These are phyloP conservation scores for Besnoitia besnoiti DNA, from an alignment of 169 alveolate species.

Conservation along the genomic window DNA sequence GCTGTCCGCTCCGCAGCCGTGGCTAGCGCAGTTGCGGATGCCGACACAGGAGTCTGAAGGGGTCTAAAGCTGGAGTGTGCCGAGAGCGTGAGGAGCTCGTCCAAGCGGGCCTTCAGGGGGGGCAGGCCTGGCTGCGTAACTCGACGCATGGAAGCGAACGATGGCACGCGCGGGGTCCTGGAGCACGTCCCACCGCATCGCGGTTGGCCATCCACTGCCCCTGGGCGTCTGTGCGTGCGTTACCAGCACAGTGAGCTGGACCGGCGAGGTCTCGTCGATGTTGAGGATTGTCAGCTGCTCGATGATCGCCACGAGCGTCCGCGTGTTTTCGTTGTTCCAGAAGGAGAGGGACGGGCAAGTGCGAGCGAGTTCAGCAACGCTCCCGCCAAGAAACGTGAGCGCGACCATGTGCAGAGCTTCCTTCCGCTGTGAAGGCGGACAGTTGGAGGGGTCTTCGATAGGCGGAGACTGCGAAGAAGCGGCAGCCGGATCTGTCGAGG, in stretches of 20 bases:
- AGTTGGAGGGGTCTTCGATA: not conserved
- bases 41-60: too few relatives aligned
- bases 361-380: conserved; percentile 23
- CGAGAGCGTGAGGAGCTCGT: too few relatives aligned
- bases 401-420: conserved; percentile 26
- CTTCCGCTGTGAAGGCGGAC: not conserved
- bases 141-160: too few relatives aligned
- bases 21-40: too few relatives aligned
- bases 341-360: not conserved
- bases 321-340: not conserved
- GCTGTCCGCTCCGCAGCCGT: too few relatives aligned
- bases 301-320: not conserved
- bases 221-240: not conserved
- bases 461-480: not conserved
- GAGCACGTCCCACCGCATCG: too few relatives aligned
- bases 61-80: too few relatives aligned
- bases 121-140: too few relatives aligned
- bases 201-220: too few relatives aligned
- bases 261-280: conserved; percentile 33
- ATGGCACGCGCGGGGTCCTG: too few relatives aligned
- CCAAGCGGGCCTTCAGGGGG: too few relatives aligned
- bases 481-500: not conserved
- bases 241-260: conserved; percentile 32
- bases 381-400: conserved; percentile 25
- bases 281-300: not conserved